These are phyloP conservation scores for Aspergillus saccharolyticus DNA, from an alignment of 495 filamentous ascomycete genomes.

Conservation along the genomic window DNA sequence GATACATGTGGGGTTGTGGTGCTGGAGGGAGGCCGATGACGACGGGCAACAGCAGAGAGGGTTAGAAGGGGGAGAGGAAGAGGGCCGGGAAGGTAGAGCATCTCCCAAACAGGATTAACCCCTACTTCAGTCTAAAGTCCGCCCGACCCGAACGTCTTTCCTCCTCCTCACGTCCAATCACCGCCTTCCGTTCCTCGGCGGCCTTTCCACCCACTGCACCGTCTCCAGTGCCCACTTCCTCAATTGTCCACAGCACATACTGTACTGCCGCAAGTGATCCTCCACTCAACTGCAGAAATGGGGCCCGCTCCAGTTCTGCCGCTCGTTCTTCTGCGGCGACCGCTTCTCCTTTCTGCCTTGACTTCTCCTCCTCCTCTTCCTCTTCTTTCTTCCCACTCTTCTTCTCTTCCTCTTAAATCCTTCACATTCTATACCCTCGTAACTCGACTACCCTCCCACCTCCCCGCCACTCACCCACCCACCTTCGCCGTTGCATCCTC, in stretches of 20 bases:
- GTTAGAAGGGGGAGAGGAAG: conserved; percentile 1
- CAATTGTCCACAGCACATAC: too few species aligned
- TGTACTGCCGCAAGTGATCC: conserved; percentile 22
- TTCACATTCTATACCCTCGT: conserved; percentile 14
- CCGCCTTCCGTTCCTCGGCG: conserved; percentile 20
- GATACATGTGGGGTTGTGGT: conserved; percentile 25
- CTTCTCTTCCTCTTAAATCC: conserved; percentile 27
- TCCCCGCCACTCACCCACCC: conserved; percentile 6
- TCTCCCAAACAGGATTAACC: conserved; percentile 18
- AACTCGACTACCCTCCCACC: conserved; percentile 20
- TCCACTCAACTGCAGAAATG: conserved; percentile 6
- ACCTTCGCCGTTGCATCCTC: conserved; percentile 9
- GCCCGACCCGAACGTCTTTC: conserved; percentile 24
- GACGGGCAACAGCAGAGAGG: neutral
- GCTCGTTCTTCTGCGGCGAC: conserved; percentile 32
- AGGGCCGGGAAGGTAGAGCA: conserved; percentile 1
- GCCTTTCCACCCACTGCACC: conserved; percentile 16
- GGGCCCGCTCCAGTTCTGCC: conserved; percentile 24
- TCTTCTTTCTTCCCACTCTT: conserved; percentile 20
- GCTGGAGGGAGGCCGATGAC: conserved; percentile 4
- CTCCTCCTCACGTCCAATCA: conserved; percentile 47
- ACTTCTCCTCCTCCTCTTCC: conserved; percentile 29
- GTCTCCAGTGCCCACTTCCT: too few species aligned
- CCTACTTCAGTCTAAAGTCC: conserved; percentile 24
- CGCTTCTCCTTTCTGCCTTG: conserved; percentile 42